A percentile compares a stretch with the other conserved stretches of the same genome.
phyloP scores from a whole-genome alignment of 208 protist species.

The Trypanosoma congolense region DNA sequence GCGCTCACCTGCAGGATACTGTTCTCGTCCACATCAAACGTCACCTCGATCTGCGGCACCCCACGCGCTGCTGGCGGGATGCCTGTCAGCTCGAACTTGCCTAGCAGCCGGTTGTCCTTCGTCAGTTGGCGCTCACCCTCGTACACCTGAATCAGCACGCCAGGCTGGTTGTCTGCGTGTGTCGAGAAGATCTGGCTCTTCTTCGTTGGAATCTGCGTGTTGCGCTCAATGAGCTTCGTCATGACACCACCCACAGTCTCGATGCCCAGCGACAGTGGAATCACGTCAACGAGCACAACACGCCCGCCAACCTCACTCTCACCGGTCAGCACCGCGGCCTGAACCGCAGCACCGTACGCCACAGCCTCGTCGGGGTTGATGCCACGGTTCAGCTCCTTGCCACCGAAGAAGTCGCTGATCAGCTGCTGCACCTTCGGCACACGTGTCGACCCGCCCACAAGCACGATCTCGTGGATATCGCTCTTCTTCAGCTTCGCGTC shows the following conservation, averaged over 20 bases:
- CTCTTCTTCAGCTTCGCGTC: slow-evolving; percentile 94
- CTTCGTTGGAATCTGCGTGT: slow-evolving; percentile 7
- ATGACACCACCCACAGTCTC: slow-evolving; percentile 5
- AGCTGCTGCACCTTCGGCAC: slow-evolving; percentile 98
- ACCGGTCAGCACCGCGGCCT: slow-evolving; percentile 93
- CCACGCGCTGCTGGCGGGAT: slow-evolving; percentile 88
- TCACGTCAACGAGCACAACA: slow-evolving; percentile 39
- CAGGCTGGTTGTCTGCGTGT: slow-evolving; percentile 6
- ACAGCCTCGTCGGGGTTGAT: slow-evolving; percentile 84
- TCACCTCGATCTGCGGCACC: slow-evolving; percentile 8
- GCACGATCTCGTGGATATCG: slow-evolving; percentile 96
- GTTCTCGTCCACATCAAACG: slow-evolving; percentile 8
- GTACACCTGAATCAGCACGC: slow-evolving; percentile 9
- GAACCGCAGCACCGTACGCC: slow-evolving; percentile 97
- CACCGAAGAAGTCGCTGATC: slow-evolving; percentile 96
- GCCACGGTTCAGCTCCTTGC: slow-evolving; percentile 93
- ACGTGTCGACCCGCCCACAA: slow-evolving; percentile 93
- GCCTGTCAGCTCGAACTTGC: slow-evolving; percentile 96
- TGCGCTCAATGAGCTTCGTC: slow-evolving; percentile 9
- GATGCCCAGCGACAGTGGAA: slow-evolving; percentile 6
- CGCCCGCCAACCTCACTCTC: slow-evolving; percentile 64
- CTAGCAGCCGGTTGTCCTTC: slow-evolving; percentile 97
- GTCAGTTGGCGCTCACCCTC: slow-evolving; percentile 8
- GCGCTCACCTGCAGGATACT: slow-evolving; percentile 10
- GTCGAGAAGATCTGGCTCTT: slow-evolving; percentile 8